These are phyloP conservation scores for Hymenoscyphus fraxineus DNA, from an alignment of 2,329 filamentous ascomycete genomes.

Conservation along the genomic window DNA sequence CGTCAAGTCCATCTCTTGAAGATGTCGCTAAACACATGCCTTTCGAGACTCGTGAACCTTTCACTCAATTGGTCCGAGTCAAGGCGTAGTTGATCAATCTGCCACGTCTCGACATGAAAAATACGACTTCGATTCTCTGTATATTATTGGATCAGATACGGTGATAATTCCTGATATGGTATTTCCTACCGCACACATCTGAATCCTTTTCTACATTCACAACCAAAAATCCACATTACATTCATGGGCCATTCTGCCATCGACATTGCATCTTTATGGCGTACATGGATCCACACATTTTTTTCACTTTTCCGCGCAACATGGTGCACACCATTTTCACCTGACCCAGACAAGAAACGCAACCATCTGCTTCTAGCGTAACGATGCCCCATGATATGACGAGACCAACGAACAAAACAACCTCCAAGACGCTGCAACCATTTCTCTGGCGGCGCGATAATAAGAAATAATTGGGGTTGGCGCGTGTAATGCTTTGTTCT, in stretches of 20 bases:
- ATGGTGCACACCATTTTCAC: conserved; percentile 9
- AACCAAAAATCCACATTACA: conserved; percentile 23
- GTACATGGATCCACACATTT: conserved; percentile 15
- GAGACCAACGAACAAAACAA: conserved; percentile 19
- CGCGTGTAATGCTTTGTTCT: conserved; percentile 2
- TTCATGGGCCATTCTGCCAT: conserved; percentile 18
- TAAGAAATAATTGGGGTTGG: not conserved
- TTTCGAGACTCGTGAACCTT: conserved; percentile 28
- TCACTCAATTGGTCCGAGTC: conserved; percentile 30
- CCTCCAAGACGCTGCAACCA: not conserved
- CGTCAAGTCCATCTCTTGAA: conserved; percentile 27
- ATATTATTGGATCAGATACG: conserved; percentile 34
- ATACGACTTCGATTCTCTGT: conserved; percentile 31
- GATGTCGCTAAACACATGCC: conserved; percentile 24
- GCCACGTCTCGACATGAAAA: conserved; percentile 7
- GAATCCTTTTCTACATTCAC: conserved; percentile 21
- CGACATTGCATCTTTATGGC: conserved; percentile 17
- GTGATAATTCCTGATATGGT: conserved; percentile 21
- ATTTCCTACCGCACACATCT: conserved; percentile 26
- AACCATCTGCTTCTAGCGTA: conserved; percentile 27
- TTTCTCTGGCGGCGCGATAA: not conserved
- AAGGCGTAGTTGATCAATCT: conserved; percentile 20
- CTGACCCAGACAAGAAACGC: conserved; percentile 11
- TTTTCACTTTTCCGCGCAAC: conserved; percentile 15
- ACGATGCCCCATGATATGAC: conserved; percentile 31